Conservation (phyloP, 1,284 basidiomycete genomes). For the Hymenochaete sp. region DNA sequence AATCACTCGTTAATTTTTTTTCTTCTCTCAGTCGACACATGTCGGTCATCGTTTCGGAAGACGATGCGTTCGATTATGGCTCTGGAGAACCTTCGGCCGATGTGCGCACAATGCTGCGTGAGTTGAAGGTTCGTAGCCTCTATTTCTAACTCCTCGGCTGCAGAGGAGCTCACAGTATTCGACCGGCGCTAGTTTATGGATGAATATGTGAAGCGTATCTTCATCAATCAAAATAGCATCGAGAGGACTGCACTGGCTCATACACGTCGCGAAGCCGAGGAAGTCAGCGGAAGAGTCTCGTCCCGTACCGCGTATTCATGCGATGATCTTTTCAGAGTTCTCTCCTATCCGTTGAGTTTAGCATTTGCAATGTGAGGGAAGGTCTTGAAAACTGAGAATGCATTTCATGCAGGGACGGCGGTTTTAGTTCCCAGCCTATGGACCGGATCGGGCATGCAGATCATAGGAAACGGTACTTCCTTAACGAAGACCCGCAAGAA, state of each 20-base stretch:
- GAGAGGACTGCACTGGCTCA: slow-evolving; percentile 65
- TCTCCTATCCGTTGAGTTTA: slow-evolving; percentile 48
- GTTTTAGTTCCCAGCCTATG: slow-evolving; percentile 12
- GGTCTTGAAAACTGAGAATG: background rate
- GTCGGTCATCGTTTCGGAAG: slow-evolving; percentile 55
- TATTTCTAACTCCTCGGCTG: background rate
- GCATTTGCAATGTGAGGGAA: background rate
- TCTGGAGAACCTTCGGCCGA: slow-evolving; percentile 52
- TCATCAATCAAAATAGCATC: slow-evolving; percentile 70
- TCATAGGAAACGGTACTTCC: slow-evolving; percentile 3
- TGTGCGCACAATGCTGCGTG: slow-evolving; percentile 72
- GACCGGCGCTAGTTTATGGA: slow-evolving; percentile 69
- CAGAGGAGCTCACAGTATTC: background rate
- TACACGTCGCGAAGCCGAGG: slow-evolving; percentile 53
- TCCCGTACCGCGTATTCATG: slow-evolving; percentile 48
- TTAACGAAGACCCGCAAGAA: slow-evolving; percentile 2
- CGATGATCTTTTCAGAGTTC: slow-evolving; percentile 53
- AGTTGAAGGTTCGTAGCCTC: slow-evolving; percentile 60
- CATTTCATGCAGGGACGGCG: slow-evolving; percentile 10
- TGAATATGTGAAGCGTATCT: slow-evolving; percentile 67
- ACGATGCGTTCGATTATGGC: slow-evolving; percentile 73
- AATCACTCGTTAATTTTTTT: too few species aligned
- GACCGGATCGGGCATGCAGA: slow-evolving; percentile 1
- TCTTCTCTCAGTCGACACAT: slow-evolving; percentile 28
- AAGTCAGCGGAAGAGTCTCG: slow-evolving; percentile 36